Evolutionary conservation across 352 stramenopile genomes (phyloP).

Genomic region (Globisporangium iwayamae): DNA sequence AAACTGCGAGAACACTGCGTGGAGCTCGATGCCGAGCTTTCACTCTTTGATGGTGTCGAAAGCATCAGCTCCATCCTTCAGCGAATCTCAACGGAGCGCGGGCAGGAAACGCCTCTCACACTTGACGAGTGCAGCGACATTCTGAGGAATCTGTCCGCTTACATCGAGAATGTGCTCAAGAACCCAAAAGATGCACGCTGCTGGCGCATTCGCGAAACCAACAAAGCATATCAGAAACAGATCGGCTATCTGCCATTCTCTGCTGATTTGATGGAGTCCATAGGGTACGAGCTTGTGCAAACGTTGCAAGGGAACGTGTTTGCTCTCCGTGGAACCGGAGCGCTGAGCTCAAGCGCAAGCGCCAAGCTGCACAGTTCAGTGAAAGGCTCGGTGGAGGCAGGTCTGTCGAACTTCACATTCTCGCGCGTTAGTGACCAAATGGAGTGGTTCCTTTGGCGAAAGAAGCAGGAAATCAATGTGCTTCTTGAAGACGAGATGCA

Average conservation of each 20-base stretch:
- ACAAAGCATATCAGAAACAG: slow-evolving; percentile 55
- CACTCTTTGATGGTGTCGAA: slow-evolving; percentile 61
- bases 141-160: slow-evolving; percentile 32
- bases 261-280: slow-evolving; percentile 53
- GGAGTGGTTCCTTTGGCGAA: slow-evolving; percentile 78
- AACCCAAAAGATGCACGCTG: slow-evolving; percentile 66
- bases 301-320: slow-evolving; percentile 45
- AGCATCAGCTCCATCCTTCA: slow-evolving; percentile 55
- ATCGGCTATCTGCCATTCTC: slow-evolving; percentile 51
- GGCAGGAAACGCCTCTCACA: slow-evolving; percentile 24
- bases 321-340: slow-evolving; percentile 42
- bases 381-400: slow-evolving; percentile 17
- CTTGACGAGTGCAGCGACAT: slow-evolving; percentile 44
- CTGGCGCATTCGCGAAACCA: slow-evolving; percentile 63
- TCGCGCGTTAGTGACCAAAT: slow-evolving; percentile 55
- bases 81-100: slow-evolving; percentile 31
- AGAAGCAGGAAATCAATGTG: slow-evolving; percentile 65
- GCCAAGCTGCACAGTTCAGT: neutral
- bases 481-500: slow-evolving; percentile 60
- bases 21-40: slow-evolving; percentile 50
- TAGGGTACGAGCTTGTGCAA: slow-evolving; percentile 48
- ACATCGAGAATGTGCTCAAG: slow-evolving; percentile 63
- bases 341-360: neutral
- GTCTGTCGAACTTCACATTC: slow-evolving; percentile 59
- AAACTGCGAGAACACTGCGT: slow-evolving; percentile 43